A percentile compares a stretch with the other conserved stretches of the same genome.
phyloP scores from a whole-genome alignment of 371 early-diverging fungal genomes.

The Lichtheimia hyalospora region DNA sequence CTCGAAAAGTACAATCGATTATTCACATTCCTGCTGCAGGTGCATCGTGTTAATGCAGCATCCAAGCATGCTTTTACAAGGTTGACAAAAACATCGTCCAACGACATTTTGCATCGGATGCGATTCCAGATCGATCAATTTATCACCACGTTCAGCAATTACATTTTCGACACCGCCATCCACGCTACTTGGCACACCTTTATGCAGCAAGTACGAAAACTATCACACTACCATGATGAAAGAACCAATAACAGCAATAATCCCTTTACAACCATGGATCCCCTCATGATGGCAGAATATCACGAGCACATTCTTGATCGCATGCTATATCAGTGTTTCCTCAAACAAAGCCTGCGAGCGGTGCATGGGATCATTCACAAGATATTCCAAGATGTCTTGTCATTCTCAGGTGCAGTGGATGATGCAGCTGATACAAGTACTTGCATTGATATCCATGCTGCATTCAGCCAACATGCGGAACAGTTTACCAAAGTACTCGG shows the following conservation, averaged over 20 bases:
- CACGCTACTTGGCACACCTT: constrained; percentile 43
- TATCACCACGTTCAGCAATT: constrained; percentile 37
- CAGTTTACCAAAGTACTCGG: constrained; percentile 38
- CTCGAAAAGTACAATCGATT: constrained; percentile 52
- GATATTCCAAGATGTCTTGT: constrained; percentile 38
- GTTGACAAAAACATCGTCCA: not conserved
- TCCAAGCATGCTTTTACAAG: constrained; percentile 34
- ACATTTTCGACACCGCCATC: constrained; percentile 46
- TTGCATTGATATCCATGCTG: constrained; percentile 16
- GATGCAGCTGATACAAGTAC: not conserved
- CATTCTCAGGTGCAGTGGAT: constrained; percentile 20
- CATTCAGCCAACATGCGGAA: constrained; percentile 29
- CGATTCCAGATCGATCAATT: constrained; percentile 55
- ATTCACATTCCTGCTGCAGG: constrained; percentile 48
- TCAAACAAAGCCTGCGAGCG: constrained; percentile 46
- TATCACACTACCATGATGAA: too few species aligned
- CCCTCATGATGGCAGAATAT: constrained; percentile 39
- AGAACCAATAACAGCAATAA: constrained; percentile 18
- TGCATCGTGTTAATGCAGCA: constrained; percentile 31
- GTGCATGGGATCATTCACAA: constrained; percentile 33
- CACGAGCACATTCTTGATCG: constrained; percentile 52
- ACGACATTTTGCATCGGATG: constrained; percentile 23
- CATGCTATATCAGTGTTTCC: constrained; percentile 50
- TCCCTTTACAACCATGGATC: constrained; percentile 31
- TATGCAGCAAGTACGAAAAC: constrained; percentile 27